Evolutionary conservation across 2,329 filamentous ascomycete genomes (phyloP), one percentile per base, ranked within the genome.

Genomic region (Botrytis medusae): DNA sequence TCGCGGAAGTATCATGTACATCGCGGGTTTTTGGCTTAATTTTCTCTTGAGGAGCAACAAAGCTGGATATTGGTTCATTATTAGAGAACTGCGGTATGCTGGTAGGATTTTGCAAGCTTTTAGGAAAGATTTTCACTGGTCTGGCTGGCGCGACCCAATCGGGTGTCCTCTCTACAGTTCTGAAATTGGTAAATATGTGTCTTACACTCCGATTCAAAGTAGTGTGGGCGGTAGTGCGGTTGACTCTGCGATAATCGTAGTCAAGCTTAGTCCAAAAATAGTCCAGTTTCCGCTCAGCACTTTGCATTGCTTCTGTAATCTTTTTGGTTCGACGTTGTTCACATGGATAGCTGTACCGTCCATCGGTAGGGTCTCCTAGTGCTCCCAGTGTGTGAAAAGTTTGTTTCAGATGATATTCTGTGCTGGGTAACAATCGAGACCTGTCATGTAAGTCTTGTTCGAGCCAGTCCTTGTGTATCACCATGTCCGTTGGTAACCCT

Each of bases 381-480:
- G 14, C n/a, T 54, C 14, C 14, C n/a, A 54, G 7, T 29, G 14
- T 8, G n/a, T 4, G 1, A 9, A 54, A 54, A 54, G n/a, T 2
- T 4, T 1, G 8, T 54, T 6, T 9, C 14, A 54, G 3, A 8
- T 29, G 16, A 29, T 3, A 6, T 9, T 18, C n/a, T 8, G n/a
- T 3, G 3, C 0, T 29, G 6, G 8, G 2, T 29, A 29, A 29
- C 6, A 16, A 6, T 29, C 6, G 1, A 29, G 2, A 29, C 14
- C 6, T 2, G 14, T 18, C 14, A 18, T 0, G 14, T 8, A 54
- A 54, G 14, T 54, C 6, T 8, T 18, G 3, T 18, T 18, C 5
- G 12, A 29, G 51, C 51, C 51, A 54, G 5, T 29, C n/a, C 3
- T 29, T n/a, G 14, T 54, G 25, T 54, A 2, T 16, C 29, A 18